These are phyloP conservation scores for Ochromonas danica DNA, from an alignment of 108 stramenopile genomes.

Conservation along the genomic window DNA sequence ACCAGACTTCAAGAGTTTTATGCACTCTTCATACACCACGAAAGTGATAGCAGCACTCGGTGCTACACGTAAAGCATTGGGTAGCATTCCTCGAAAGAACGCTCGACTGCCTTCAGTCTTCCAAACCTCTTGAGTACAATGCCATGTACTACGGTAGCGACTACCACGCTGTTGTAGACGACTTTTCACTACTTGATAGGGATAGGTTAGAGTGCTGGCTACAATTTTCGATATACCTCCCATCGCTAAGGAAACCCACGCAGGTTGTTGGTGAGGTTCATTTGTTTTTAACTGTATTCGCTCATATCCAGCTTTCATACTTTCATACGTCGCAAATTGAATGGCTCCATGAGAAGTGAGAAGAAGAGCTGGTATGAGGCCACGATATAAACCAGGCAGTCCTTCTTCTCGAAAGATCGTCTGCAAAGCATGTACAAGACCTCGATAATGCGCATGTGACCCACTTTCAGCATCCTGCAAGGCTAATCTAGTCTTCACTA, in stretches of 20 bases:
- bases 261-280: no score
- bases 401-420: slow-evolving; percentile 90
- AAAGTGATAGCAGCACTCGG: slow-evolving; percentile 95
- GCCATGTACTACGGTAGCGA: slow-evolving; percentile 64
- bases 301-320: slow-evolving; percentile 4
- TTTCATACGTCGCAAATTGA: slow-evolving; percentile 55
- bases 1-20: slow-evolving; percentile 22
- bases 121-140: slow-evolving; percentile 64
- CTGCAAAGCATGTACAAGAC: slow-evolving; percentile 39
- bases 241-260: slow-evolving; percentile 4
- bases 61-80: slow-evolving; percentile 90
- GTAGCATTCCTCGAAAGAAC: slow-evolving; percentile 89
- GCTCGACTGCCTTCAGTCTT: slow-evolving; percentile 74
- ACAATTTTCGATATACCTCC: slow-evolving; percentile 38
- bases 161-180: slow-evolving; percentile 81
- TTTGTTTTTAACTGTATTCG: slow-evolving; percentile 10
- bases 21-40: slow-evolving; percentile 76
- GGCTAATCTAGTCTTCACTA: slow-evolving; percentile 94
- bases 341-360: slow-evolving; percentile 93
- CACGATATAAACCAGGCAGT: slow-evolving; percentile 82
- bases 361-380: slow-evolving; percentile 82
- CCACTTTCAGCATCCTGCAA: slow-evolving; percentile 62
- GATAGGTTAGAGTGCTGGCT: slow-evolving; percentile 80
- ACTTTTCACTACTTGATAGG: slow-evolving; percentile 89
- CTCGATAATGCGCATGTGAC: background rate